Evolutionary conservation across 2,329 filamentous ascomycete species (phyloP).

Genomic region (Plenodomus tracheiphilus): DNA sequence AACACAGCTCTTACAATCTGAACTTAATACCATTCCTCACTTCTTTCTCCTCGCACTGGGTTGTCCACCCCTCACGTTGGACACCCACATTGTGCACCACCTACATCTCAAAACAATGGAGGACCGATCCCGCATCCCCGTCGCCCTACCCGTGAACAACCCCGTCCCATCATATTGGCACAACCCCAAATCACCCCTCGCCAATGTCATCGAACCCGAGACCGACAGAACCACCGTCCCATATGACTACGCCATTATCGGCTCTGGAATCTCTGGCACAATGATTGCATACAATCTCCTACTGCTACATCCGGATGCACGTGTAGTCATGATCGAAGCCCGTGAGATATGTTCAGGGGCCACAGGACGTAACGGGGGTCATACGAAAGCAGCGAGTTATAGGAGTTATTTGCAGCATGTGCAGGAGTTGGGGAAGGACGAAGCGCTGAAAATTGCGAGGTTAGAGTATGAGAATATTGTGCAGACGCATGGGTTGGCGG

Average conservation of each 20-base stretch:
- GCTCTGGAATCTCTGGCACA: slow-evolving; percentile 47
- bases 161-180: slow-evolving; percentile 50
- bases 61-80: no score
- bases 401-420: slow-evolving; percentile 56
- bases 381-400: slow-evolving; percentile 56
- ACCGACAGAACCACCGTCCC: slow-evolving; percentile 19
- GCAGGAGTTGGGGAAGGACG: slow-evolving; percentile 50
- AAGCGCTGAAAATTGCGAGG: slow-evolving; percentile 51
- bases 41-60: no score
- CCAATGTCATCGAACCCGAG: slow-evolving; percentile 36
- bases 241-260: slow-evolving; percentile 45
- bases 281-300: slow-evolving; percentile 44
- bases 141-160: slow-evolving; percentile 34
- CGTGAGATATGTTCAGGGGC: slow-evolving; percentile 45
- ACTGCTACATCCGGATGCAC: slow-evolving; percentile 7
- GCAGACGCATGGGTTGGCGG: slow-evolving; percentile 59
- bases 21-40: no score
- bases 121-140: slow-evolving; percentile 30
- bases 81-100: no score
- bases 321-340: slow-evolving; percentile 47
- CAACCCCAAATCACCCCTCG: slow-evolving; percentile 41
- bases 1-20: no score
- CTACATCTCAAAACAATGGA: no score
- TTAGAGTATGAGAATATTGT: slow-evolving; percentile 52
- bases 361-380: slow-evolving; percentile 51